phyloP scores from a whole-genome alignment of 441 rosid species.

The Mallotus repandus region DNA sequence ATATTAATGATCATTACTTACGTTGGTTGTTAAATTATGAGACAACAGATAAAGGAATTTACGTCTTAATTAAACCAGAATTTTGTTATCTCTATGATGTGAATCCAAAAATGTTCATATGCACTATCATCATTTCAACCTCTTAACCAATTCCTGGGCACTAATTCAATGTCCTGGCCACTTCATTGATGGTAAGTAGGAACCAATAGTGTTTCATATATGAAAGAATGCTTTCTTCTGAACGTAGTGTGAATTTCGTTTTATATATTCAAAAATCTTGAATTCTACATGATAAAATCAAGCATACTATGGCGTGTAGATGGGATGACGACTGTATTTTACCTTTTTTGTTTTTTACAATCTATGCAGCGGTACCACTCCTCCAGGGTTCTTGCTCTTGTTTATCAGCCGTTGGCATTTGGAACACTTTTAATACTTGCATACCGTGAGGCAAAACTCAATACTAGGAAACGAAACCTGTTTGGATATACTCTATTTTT shows the following conservation, averaged over 20 bases:
- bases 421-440: constrained; percentile 49
- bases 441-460: constrained; percentile 50
- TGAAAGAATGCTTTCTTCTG: too few species aligned
- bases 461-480: constrained; percentile 52
- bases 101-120: not conserved
- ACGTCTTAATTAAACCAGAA: too few species aligned
- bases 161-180: too few species aligned
- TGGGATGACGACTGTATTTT: not conserved
- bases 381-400: constrained; percentile 66
- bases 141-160: not conserved
- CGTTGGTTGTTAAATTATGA: too few species aligned
- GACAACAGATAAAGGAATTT: not conserved
- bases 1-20: too few species aligned
- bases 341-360: constrained; percentile 13
- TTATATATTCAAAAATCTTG: too few species aligned
- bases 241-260: too few species aligned
- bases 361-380: constrained; percentile 59
- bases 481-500: constrained; percentile 54
- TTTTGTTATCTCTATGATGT: not conserved
- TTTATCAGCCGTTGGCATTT: constrained; percentile 70
- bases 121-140: not conserved
- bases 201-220: too few species aligned
- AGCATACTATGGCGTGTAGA: not conserved
- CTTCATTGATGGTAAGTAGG: too few species aligned
- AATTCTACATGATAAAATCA: too few species aligned